Base-by-base conservation (phyloP, 352 stramenopile genomes). In the Pythium vanterpoolii region DNA sequence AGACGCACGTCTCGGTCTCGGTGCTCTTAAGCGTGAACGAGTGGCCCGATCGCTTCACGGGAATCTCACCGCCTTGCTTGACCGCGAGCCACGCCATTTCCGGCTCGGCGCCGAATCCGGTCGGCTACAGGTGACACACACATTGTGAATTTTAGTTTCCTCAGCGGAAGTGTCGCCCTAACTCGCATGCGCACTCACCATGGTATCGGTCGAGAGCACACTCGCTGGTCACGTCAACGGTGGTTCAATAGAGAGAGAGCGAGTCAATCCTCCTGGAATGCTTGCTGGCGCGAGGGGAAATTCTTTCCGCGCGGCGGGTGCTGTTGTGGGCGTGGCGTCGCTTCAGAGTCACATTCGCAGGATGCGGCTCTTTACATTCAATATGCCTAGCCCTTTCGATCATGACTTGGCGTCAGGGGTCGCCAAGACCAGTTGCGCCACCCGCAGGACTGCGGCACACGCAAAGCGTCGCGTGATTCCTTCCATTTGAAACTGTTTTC, bases 1-100 rank as follows among this genome's bases (percentile, higher is more conserved):
- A 95, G 40, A 92, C 70, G 8, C 65, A 65, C 5, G 82, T 89
- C 66, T 91, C 85, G 0, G 57, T 71, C 10, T 90, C 83, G 0
- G 76, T 77, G 54, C 69, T 87, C 53, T 89, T 87, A 34, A 98
- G 70, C 10, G 93, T 98, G 66, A 98, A 97, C 21, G 92, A 96
- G 69, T 98, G 95, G 7, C 96, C 94, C 1, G 94, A 98, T 42
- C 95, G 80, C 69, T 98, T 98, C 6, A 95, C 83, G 10, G 96
- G 96, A 19, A 97, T 76, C 38, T 98, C 93, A 33, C 95, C 96
- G 47, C 77, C 87, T 65, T 97, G 97, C 56, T 93, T 96, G 39
- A 89, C 88, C 34, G 73, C 70, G 45, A 86, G 69, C 95, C 96
- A 98, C 23, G 68, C 62, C 62, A 98, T 83, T 72, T 98, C 87